Evolutionary conservation across 257 asterid species (phyloP).

Genomic region (Gentiana macrophylla): DNA sequence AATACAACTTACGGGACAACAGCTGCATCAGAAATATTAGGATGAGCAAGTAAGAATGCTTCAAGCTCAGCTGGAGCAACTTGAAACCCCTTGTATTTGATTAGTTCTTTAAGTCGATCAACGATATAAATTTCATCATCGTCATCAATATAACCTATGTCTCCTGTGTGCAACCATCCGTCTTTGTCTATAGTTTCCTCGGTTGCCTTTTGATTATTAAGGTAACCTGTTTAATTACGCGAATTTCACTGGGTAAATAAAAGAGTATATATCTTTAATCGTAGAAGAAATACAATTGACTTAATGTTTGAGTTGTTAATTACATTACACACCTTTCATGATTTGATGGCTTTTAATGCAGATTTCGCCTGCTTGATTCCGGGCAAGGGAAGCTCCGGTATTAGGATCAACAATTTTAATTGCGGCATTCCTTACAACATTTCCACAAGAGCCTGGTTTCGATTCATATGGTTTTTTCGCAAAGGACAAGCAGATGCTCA

Average conservation of each 20-base stretch:
- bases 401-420: conserved; percentile 25
- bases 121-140: conserved; percentile 27
- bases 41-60: conserved; percentile 30
- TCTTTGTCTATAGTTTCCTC: conserved; percentile 24
- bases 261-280: background rate
- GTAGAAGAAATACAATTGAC: background rate
- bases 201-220: conserved; percentile 25
- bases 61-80: conserved; percentile 41
- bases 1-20: conserved; percentile 26
- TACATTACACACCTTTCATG: conserved; percentile 20
- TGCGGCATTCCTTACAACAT: conserved; percentile 25
- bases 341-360: conserved; percentile 31
- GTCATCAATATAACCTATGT: conserved; percentile 29
- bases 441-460: conserved; percentile 34
- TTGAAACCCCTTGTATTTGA: conserved; percentile 38
- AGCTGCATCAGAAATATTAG: conserved; percentile 30
- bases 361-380: conserved; percentile 25
- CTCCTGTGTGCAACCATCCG: conserved; percentile 42
- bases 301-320: too few species aligned
- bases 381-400: conserved; percentile 17
- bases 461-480: conserved; percentile 22
- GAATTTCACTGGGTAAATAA: too few species aligned
- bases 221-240: conserved; percentile 17
- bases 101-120: conserved; percentile 31
- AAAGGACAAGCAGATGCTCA: conserved; percentile 31